A percentile compares a stretch with the other conserved stretches of the same genome.
Conservation (phyloP, 1,284 basidiomycete genomes). For the Mrakiaceae sp. region DNA sequence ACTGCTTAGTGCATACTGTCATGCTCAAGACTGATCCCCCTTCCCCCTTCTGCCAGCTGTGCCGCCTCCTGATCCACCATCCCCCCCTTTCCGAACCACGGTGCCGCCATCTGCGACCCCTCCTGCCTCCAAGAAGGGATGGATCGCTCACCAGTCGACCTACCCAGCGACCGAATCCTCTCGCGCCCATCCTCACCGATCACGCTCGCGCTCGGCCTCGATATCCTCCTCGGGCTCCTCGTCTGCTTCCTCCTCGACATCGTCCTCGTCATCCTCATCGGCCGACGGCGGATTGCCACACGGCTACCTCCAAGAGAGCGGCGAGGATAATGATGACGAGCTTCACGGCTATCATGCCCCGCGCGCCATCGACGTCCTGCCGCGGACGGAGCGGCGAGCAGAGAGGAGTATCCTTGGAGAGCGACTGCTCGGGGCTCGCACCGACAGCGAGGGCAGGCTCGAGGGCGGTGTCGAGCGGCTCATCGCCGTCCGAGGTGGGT, state of each 20-base stretch:
- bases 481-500: neutral
- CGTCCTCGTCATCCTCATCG: slow-evolving; percentile 1
- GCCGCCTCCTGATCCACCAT: neutral
- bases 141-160: slow-evolving; percentile 36
- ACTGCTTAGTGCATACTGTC: no score
- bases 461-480: slow-evolving; percentile 9
- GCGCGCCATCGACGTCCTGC: neutral
- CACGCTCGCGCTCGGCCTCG: slow-evolving; percentile 18
- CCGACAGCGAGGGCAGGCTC: neutral
- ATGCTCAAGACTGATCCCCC: no score
- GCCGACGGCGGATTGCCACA: slow-evolving; percentile 8
- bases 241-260: neutral
- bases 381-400: neutral
- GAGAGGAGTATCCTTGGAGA: neutral
- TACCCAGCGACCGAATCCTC: slow-evolving; percentile 23
- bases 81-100: neutral
- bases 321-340: neutral
- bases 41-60: neutral
- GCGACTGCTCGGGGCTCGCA: neutral
- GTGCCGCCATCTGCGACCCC: slow-evolving; percentile 17
- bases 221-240: slow-evolving; percentile 6
- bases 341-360: neutral
- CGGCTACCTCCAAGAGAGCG: slow-evolving; percentile 3
- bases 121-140: slow-evolving; percentile 27
- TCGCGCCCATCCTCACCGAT: neutral